Evolutionary conservation across 257 asterid species (phyloP), one percentile per base, ranked within the genome.

Genomic region (Thymus quinquecostatus): DNA sequence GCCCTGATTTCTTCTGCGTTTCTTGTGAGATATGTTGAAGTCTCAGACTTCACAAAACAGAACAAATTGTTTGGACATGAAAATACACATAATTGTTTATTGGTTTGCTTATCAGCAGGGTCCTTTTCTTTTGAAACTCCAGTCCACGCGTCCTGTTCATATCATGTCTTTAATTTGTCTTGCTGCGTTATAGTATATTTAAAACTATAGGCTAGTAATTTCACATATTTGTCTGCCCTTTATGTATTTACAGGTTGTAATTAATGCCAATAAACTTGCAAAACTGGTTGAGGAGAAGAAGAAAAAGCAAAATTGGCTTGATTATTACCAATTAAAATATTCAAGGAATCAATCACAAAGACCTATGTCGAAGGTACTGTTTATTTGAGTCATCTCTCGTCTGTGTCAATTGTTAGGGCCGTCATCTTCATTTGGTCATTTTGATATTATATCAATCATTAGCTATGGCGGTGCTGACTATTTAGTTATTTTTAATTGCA

Each of bases 301-400:
- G 75, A 86, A 82, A 45, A 86, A 80, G 75, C 78, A 93, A 71
- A 93, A 93, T 70, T 91, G 98, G 97, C 92, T 93, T 12, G 98
- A 93, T 77, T 93, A 82, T 78, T 89, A 88, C 81, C 96, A 91
- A 68, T 74, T 93, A 55, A 93, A 93, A 72, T 85, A 83, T 79
- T 74, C 84, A 30, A 87, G 96, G 80, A 89, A 91, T 55, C 92
- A 50, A 77, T 76, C 78, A 1, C 75, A 76, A 71, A 83, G 89
- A 57, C 98, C 97, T 12, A 78, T 70, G 77, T 61, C 74, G 29
- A 93, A 86, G 97, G 98, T 92, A 81, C 32, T 70, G 65, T 21
- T 66, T 41, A 32, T 36, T 64, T 34, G 40, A 21, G 27, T 65
- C 55, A 33, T 65, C 60, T 32, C 27, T 44, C 6, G 58, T 47